Evolutionary conservation across 768 basidiomycete species (phyloP).

Genomic region (Lactarius akahatsu): DNA sequence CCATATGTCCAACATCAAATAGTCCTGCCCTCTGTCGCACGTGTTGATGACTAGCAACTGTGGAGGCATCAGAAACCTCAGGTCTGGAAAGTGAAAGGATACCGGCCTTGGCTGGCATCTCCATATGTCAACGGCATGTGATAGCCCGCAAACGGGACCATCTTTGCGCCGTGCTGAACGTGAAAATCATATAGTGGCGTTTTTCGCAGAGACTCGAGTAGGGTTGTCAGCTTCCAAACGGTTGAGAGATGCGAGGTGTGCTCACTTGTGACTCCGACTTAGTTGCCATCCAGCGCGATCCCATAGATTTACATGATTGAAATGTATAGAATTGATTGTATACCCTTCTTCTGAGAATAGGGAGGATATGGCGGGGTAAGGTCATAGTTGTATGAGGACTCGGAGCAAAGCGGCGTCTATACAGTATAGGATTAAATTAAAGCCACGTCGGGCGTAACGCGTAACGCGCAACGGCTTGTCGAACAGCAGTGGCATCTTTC

Average conservation of each 20-base stretch:
- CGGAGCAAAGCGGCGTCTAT: neutral
- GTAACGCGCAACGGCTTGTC: too few species aligned
- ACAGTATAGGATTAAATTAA: too few species aligned
- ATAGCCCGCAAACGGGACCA: slow-evolving; percentile 96
- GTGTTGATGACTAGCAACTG: slow-evolving; percentile 89
- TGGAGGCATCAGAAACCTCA: slow-evolving; percentile 1
- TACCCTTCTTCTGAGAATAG: neutral
- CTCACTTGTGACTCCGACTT: slow-evolving; percentile 11
- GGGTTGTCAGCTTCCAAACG: neutral
- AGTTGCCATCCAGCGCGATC: slow-evolving; percentile 11
- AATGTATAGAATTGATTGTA: too few species aligned
- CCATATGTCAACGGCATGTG: slow-evolving; percentile 92
- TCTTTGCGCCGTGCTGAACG: slow-evolving; percentile 76
- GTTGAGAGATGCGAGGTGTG: neutral
- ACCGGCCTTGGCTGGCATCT: slow-evolving; percentile 69
- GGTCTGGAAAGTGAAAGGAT: slow-evolving; percentile 29
- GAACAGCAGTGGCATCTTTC: too few species aligned
- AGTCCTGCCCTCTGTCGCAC: slow-evolving; percentile 80
- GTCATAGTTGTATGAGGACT: slow-evolving; percentile 7
- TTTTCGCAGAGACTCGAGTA: slow-evolving; percentile 41
- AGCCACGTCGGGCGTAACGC: too few species aligned
- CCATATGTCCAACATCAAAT: slow-evolving; percentile 99
- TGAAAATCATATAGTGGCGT: slow-evolving; percentile 92
- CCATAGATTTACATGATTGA: neutral
- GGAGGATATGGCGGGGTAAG: neutral